Conservation (phyloP, 495 filamentous ascomycete genomes). For the Podospora bellae-mahoneyi region DNA sequence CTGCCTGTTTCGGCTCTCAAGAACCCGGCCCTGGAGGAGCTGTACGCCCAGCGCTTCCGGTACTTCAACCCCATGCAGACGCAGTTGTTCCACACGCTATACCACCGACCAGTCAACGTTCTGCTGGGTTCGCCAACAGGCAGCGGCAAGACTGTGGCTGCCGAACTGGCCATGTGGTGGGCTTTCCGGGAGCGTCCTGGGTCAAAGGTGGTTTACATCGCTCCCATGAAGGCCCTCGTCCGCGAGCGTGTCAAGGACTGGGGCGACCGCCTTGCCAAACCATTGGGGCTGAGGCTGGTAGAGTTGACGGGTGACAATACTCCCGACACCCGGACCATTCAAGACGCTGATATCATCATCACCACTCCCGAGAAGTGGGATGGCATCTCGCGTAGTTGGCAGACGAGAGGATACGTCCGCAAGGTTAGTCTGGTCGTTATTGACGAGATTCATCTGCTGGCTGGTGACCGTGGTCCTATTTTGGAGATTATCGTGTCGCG, state of each 20-base stretch:
- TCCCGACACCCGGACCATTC: conserved; percentile 89
- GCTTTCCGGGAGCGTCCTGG: conserved; percentile 93
- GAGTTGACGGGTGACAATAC: conserved; percentile 98
- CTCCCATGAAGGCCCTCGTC: conserved; percentile 98
- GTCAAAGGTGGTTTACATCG: conserved; percentile 98
- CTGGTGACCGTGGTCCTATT: conserved; percentile 93
- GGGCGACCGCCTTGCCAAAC: conserved; percentile 74
- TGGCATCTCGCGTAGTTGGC: conserved; percentile 97
- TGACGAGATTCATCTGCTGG: conserved; percentile 95
- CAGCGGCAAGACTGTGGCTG: conserved; percentile 94
- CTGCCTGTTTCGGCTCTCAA: conserved; percentile 84
- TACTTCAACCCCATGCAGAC: conserved; percentile 99
- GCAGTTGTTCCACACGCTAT: conserved; percentile 93
- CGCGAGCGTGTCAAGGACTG: conserved; percentile 96
- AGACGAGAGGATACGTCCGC: conserved; percentile 90
- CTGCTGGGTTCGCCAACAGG: conserved; percentile 96
- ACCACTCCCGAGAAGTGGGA: conserved; percentile 99
- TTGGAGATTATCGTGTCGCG: conserved; percentile 98
- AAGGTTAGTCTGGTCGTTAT: conserved; percentile 97
- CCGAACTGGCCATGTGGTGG: conserved; percentile 99
- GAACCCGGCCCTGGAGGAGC: conserved; percentile 78
- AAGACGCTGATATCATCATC: conserved; percentile 95
- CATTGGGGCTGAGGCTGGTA: conserved; percentile 86
- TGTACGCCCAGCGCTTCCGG: conserved; percentile 83
- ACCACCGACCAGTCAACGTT: conserved; percentile 87